Evolutionary conservation across 345 rosid species (phyloP).

Genomic region (Sisymbrium altissimum): DNA sequence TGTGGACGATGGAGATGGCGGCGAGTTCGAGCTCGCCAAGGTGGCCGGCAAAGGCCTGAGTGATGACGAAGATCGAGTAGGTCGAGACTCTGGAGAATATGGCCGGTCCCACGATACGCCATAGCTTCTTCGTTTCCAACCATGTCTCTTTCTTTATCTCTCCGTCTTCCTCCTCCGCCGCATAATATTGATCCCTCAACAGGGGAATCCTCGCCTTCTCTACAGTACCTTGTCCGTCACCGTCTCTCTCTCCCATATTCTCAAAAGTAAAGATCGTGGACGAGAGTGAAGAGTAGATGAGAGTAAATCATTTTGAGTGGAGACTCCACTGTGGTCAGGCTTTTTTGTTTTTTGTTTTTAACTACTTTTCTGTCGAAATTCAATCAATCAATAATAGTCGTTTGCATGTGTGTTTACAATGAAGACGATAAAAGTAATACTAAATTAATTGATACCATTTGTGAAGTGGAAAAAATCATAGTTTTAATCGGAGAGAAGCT

Average conservation of each 20-base stretch:
- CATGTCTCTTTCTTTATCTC: conserved; percentile 22
- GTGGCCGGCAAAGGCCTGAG: conserved; percentile 80
- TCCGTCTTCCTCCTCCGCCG: neutral
- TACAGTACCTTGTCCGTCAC: neutral
- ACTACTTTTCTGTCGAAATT: neutral
- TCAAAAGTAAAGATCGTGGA: neutral
- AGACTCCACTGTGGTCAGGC: neutral
- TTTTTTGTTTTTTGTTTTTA: too few relatives aligned
- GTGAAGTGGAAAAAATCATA: too few relatives aligned
- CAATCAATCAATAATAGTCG: neutral
- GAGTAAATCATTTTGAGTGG: neutral
- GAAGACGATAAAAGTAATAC: neutral
- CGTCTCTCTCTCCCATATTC: conserved; percentile 12
- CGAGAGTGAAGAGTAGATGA: neutral
- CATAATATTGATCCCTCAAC: neutral
- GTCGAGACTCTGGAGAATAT: conserved; percentile 46
- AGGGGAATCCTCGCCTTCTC: conserved; percentile 7
- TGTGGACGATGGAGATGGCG: conserved; percentile 62
- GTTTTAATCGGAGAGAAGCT: too few relatives aligned
- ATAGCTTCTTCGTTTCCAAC: conserved; percentile 52
- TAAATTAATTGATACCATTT: neutral
- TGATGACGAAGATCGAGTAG: conserved; percentile 41
- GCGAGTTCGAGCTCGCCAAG: conserved; percentile 82
- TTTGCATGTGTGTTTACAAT: neutral
- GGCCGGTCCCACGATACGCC: conserved; percentile 59